Percentiles rank a stretch among this genome's conserved stretches.
Evolutionary conservation across 2,329 filamentous ascomycete species (phyloP).

Genomic region (Neobulgaria alba): DNA sequence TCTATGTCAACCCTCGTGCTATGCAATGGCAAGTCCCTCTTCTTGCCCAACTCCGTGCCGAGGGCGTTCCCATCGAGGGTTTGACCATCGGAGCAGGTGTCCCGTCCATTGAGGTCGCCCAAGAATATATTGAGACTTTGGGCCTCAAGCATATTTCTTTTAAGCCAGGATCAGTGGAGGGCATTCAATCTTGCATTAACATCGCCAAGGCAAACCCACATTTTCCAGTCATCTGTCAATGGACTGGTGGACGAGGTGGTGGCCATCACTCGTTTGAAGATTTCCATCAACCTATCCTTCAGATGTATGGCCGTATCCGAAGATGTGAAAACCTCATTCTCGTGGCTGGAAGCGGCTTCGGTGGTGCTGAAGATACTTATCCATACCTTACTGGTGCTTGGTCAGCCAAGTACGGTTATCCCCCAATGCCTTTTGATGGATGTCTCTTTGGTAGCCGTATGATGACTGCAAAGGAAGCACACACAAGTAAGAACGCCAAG

Average conservation of each 20-base stretch:
- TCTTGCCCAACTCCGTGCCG: constrained; percentile 67
- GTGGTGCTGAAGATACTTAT: constrained; percentile 82
- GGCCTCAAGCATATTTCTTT: constrained; percentile 90
- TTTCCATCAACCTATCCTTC: constrained; percentile 84
- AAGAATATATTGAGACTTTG: constrained; percentile 88
- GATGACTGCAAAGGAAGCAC: constrained; percentile 90
- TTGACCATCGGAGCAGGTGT: constrained; percentile 90
- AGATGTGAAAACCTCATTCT: constrained; percentile 80
- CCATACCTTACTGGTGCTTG: constrained; percentile 85
- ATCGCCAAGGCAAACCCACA: constrained; percentile 89
- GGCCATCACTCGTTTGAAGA: constrained; percentile 94
- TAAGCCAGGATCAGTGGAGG: constrained; percentile 85
- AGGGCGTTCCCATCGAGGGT: constrained; percentile 86
- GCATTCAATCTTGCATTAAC: constrained; percentile 83
- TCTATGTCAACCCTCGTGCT: constrained; percentile 81
- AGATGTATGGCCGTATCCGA: constrained; percentile 85
- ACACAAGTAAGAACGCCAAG: constrained; percentile 81
- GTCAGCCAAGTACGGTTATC: constrained; percentile 80
- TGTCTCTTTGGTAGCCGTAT: constrained; percentile 85
- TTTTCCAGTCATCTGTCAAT: constrained; percentile 89
- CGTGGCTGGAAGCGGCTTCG: constrained; percentile 86
- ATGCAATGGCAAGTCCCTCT: constrained; percentile 92
- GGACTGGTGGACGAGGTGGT: constrained; percentile 89
- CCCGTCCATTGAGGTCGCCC: constrained; percentile 84
- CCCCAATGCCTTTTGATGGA: constrained; percentile 90